Evolutionary conservation across 73 alveolate genomes (phyloP).

Genomic region (Paramecium pentaurelia): DNA sequence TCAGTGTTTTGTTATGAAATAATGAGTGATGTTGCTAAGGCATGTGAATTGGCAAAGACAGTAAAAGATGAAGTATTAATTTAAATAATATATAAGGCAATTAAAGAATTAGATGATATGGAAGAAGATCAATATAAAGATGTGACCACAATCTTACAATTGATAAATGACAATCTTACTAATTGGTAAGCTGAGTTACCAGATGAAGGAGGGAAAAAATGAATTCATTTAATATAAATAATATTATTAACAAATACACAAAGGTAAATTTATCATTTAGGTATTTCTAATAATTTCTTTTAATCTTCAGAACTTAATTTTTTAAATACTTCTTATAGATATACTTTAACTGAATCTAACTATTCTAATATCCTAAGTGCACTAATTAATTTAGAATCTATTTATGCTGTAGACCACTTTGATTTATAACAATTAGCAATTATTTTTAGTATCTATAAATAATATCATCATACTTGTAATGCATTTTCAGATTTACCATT

Average conservation of each 20-base stretch:
- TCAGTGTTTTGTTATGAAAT: conserved; percentile 93
- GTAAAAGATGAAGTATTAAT: conserved; percentile 57
- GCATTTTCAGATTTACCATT: conserved; percentile 22
- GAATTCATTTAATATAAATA: neutral
- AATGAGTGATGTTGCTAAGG: conserved; percentile 81
- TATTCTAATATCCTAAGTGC: neutral
- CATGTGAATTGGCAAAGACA: conserved; percentile 84
- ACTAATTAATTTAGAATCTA: neutral
- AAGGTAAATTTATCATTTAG: neutral
- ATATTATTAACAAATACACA: neutral
- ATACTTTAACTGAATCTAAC: neutral
- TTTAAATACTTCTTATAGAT: neutral
- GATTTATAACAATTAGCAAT: neutral
- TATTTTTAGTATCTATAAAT: neutral
- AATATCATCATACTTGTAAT: neutral
- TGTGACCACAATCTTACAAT: conserved; percentile 63
- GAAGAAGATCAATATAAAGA: conserved; percentile 70
- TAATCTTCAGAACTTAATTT: neutral
- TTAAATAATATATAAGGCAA: neutral
- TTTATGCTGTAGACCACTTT: neutral
- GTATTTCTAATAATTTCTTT: neutral
- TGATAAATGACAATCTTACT: conserved; percentile 66
- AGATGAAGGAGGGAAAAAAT: conserved; percentile 24
- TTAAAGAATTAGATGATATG: conserved; percentile 61
- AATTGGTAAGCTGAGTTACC: conserved; percentile 63